Evolutionary conservation across 148 eudicot genomes (phyloP).

Genomic region (Dysphania ambrosioides): DNA sequence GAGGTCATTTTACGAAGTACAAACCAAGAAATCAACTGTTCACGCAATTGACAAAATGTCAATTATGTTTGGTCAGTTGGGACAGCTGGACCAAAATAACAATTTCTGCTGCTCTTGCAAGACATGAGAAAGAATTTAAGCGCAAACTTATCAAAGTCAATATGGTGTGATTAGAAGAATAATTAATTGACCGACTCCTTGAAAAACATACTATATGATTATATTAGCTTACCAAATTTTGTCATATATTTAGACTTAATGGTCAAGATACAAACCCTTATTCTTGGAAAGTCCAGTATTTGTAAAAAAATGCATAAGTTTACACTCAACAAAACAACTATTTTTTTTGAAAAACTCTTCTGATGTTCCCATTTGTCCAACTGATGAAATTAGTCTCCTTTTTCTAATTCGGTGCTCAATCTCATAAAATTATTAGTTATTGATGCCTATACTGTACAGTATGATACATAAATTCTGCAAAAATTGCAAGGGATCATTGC

Average conservation of each 20-base stretch:
- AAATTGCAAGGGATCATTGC: not conserved
- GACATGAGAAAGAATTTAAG: too few relatives aligned
- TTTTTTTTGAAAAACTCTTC: constrained; percentile 18
- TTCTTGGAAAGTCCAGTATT: not conserved
- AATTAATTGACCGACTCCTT: not conserved
- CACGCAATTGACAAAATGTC: not conserved
- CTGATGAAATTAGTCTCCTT: not conserved
- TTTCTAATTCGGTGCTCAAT: not conserved
- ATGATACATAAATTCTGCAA: not conserved
- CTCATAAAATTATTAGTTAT: not conserved
- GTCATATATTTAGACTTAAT: not conserved
- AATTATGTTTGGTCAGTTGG: not conserved
- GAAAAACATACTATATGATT: not conserved
- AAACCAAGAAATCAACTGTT: not conserved
- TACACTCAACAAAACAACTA: constrained; percentile 19
- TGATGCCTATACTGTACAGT: not conserved
- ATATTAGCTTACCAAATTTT: constrained; percentile 18
- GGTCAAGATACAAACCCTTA: not conserved
- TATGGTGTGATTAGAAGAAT: not conserved
- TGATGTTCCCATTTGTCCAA: constrained; percentile 19
- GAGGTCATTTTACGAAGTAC: too few relatives aligned
- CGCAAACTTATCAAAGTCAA: too few relatives aligned
- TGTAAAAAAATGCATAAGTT: constrained; percentile 6
- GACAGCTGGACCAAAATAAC: not conserved
- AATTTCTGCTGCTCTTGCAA: not conserved